A percentile compares a stretch with the other conserved stretches of the same genome.
Evolutionary conservation across 768 basidiomycete genomes (phyloP).

Genomic region (Scleroderma citrinum): DNA sequence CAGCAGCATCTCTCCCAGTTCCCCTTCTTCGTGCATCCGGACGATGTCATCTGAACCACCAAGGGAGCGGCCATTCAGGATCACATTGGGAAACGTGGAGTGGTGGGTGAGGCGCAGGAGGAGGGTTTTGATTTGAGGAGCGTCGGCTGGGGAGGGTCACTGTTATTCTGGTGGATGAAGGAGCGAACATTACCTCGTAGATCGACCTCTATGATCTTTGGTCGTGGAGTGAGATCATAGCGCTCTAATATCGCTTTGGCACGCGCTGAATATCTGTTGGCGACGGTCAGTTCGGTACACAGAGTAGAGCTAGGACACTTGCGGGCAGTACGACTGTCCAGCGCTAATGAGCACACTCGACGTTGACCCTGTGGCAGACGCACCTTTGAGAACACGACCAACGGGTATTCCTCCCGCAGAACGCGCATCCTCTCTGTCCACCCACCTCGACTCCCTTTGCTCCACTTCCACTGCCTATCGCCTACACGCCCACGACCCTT

Average conservation of each 20-base stretch:
- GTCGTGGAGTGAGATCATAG: slow-evolving; percentile 57
- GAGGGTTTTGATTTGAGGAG: slow-evolving; percentile 55
- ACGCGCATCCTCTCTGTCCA: slow-evolving; percentile 30
- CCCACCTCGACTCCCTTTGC: slow-evolving; percentile 30
- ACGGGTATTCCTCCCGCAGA: slow-evolving; percentile 48
- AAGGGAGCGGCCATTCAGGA: slow-evolving; percentile 57
- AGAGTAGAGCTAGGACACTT: slow-evolving; percentile 22
- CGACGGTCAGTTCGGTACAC: background rate
- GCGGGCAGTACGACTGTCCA: slow-evolving; percentile 75
- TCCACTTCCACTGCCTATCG: background rate
- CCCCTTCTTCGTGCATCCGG: slow-evolving; percentile 38
- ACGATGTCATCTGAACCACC: slow-evolving; percentile 63
- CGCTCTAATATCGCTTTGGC: slow-evolving; percentile 45
- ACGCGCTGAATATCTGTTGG: slow-evolving; percentile 23
- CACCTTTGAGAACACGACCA: slow-evolving; percentile 82
- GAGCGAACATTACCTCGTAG: slow-evolving; percentile 42
- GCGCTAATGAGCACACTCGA: background rate
- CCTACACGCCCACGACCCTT: background rate
- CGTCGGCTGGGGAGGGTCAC: slow-evolving; percentile 43
- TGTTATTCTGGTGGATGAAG: background rate
- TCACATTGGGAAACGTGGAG: slow-evolving; percentile 70
- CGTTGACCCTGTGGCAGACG: slow-evolving; percentile 6
- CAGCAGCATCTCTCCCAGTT: slow-evolving; percentile 41
- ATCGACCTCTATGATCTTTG: slow-evolving; percentile 73
- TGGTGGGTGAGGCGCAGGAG: slow-evolving; percentile 61